These are phyloP conservation scores for Lachancea thermotolerans DNA, from an alignment of 805 yeast species.

Conservation along the genomic window DNA sequence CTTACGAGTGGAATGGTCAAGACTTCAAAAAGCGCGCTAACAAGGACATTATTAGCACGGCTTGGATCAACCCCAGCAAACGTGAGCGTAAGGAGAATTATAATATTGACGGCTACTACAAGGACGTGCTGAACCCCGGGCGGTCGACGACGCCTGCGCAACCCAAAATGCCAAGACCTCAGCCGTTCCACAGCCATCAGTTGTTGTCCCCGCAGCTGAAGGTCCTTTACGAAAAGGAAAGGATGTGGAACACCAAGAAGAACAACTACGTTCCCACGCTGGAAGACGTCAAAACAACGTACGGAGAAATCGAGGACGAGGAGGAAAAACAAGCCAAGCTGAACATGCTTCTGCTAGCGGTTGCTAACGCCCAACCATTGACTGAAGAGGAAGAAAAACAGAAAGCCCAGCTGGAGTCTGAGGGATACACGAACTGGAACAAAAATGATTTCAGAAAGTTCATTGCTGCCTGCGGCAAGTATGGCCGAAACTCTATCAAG, in stretches of 20 bases:
- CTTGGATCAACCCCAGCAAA: conserved; percentile 82
- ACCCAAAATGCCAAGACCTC: conserved; percentile 80
- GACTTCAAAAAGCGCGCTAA: conserved; percentile 57
- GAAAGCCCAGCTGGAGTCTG: conserved; percentile 49
- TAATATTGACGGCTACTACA: conserved; percentile 80
- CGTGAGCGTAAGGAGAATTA: conserved; percentile 81
- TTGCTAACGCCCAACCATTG: conserved; percentile 69
- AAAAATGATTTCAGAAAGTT: conserved; percentile 84
- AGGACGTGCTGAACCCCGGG: conserved; percentile 71
- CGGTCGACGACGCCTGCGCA: conserved; percentile 45
- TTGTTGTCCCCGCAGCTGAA: conserved; percentile 73
- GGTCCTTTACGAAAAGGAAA: conserved; percentile 75
- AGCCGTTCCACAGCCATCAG: conserved; percentile 83
- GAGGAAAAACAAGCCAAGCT: conserved; percentile 42
- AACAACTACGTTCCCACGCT: conserved; percentile 59
- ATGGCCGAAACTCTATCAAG: conserved; percentile 69
- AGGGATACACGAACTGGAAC: conserved; percentile 79
- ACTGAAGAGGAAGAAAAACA: conserved; percentile 73
- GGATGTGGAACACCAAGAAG: conserved; percentile 65
- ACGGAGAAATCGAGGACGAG: conserved; percentile 35
- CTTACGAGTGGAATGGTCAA: conserved; percentile 85
- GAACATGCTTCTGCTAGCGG: conserved; percentile 60
- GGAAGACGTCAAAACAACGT: conserved; percentile 42
- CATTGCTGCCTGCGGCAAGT: conserved; percentile 63
- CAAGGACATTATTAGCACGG: conserved; percentile 44